Percentiles rank a stretch among this genome's conserved stretches.
Evolutionary conservation across 768 basidiomycete species (phyloP).

Genomic region (Russula vinacea): DNA sequence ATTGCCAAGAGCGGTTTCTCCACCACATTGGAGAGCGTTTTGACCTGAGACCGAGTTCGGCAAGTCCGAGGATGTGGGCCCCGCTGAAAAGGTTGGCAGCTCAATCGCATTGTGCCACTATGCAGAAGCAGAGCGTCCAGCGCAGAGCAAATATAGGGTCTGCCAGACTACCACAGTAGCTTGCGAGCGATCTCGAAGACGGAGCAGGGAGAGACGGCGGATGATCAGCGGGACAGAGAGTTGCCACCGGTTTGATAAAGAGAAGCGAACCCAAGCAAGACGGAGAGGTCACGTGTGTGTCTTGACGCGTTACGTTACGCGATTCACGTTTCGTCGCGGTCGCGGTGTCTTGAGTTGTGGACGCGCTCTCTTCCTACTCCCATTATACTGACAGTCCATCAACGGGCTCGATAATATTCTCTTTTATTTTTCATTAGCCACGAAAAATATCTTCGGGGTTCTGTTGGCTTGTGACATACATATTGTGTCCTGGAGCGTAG

Average conservation of each 20-base stretch:
- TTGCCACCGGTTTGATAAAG: neutral
- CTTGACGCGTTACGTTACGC: conserved; percentile 17
- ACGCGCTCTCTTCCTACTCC: neutral
- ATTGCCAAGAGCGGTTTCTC: conserved; percentile 1
- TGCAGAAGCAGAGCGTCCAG: conserved; percentile 24
- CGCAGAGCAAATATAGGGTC: conserved; percentile 9
- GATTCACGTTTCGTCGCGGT: neutral
- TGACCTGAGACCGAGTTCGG: conserved; percentile 5
- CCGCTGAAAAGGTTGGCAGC: conserved; percentile 15
- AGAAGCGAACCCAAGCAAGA: neutral
- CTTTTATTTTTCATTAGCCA: neutral
- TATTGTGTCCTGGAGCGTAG: neutral
- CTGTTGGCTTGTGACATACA: neutral
- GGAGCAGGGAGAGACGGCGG: neutral
- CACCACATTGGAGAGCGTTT: conserved; percentile 4
- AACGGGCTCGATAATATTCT: neutral
- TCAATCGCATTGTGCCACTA: conserved; percentile 20
- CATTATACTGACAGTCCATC: neutral
- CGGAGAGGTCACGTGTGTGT: conserved; percentile 15
- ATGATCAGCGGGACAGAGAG: conserved; percentile 2
- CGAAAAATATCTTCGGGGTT: neutral
- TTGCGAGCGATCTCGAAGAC: neutral
- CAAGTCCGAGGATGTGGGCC: conserved; percentile 9
- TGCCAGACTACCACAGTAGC: neutral
- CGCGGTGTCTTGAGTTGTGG: conserved; percentile 1